These are phyloP conservation scores for Penicillium egyptiacum DNA, from an alignment of 495 filamentous ascomycete genomes.

Conservation along the genomic window DNA sequence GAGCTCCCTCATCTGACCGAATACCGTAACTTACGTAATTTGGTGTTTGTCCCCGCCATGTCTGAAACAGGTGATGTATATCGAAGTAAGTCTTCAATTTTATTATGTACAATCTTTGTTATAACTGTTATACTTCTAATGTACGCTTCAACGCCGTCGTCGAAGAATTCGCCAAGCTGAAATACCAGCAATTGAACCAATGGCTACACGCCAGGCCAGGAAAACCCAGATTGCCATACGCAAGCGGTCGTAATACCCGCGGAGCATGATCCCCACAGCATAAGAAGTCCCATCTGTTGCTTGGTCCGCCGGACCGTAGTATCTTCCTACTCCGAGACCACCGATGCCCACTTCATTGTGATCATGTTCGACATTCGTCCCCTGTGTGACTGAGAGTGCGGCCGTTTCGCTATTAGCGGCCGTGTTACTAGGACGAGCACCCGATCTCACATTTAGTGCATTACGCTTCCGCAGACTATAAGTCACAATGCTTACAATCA, in stretches of 20 bases:
- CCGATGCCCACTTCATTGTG: slow-evolving; percentile 48
- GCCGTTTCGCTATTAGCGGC: slow-evolving; percentile 45
- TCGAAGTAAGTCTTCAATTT: background rate
- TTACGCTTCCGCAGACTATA: slow-evolving; percentile 61
- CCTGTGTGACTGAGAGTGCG: slow-evolving; percentile 38
- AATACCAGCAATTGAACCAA: slow-evolving; percentile 37
- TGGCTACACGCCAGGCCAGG: slow-evolving; percentile 37
- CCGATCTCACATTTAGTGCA: slow-evolving; percentile 39
- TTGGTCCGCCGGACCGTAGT: slow-evolving; percentile 39
- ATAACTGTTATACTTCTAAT: slow-evolving; percentile 7
- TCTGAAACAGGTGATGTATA: background rate
- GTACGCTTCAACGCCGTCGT: slow-evolving; percentile 18
- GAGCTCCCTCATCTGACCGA: slow-evolving; percentile 6
- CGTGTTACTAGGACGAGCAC: slow-evolving; percentile 39
- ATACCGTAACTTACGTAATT: slow-evolving; percentile 9
- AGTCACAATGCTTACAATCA: slow-evolving; percentile 61
- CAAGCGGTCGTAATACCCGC: slow-evolving; percentile 68
- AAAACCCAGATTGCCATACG: slow-evolving; percentile 58
- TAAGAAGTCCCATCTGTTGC: slow-evolving; percentile 32
- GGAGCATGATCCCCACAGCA: slow-evolving; percentile 62
- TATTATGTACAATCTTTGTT: background rate
- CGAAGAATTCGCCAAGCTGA: slow-evolving; percentile 36
- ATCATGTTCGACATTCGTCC: slow-evolving; percentile 22
- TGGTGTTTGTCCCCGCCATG: slow-evolving; percentile 2
- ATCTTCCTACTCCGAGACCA: slow-evolving; percentile 47